Conservation (phyloP, 2,329 filamentous ascomycete species). For the Chaetothyriales sp. region DNA sequence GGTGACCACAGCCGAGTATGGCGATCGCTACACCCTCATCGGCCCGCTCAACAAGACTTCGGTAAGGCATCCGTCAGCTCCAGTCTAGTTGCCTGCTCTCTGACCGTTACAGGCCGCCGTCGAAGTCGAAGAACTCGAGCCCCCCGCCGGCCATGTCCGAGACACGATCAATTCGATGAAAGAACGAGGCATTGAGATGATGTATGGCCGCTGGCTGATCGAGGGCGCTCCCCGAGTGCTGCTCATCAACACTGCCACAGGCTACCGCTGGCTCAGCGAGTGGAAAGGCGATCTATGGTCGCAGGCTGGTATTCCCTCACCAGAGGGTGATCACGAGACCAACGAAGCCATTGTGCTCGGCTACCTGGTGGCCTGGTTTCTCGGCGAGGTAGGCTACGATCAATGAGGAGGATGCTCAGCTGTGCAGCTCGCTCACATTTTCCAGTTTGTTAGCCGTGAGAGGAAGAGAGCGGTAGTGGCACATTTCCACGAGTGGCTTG, state of each 20-base stretch:
- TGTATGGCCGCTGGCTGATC: slow-evolving; percentile 95
- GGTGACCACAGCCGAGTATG: slow-evolving; percentile 96
- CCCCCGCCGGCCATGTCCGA: slow-evolving; percentile 61
- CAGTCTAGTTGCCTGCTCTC: slow-evolving; percentile 2
- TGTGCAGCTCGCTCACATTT: slow-evolving; percentile 4
- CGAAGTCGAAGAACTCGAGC: slow-evolving; percentile 86
- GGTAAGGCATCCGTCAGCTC: slow-evolving; percentile 37
- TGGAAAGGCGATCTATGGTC: slow-evolving; percentile 98
- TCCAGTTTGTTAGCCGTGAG: slow-evolving; percentile 81
- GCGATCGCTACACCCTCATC: slow-evolving; percentile 87
- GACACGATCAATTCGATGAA: slow-evolving; percentile 84
- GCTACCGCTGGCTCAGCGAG: slow-evolving; percentile 79
- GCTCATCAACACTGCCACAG: slow-evolving; percentile 87
- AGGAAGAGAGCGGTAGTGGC: slow-evolving; percentile 84
- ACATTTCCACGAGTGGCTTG: slow-evolving; percentile 97
- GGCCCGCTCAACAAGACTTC: slow-evolving; percentile 85
- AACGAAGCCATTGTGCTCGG: slow-evolving; percentile 97
- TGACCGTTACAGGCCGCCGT: slow-evolving; percentile 58
- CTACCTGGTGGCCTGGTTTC: slow-evolving; percentile 92
- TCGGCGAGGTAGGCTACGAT: slow-evolving; percentile 62
- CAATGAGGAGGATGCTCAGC: not conserved
- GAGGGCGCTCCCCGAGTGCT: slow-evolving; percentile 88
- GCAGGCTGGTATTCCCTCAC: slow-evolving; percentile 80
- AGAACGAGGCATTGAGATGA: slow-evolving; percentile 71
- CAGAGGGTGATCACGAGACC: slow-evolving; percentile 80